Evolutionary conservation across 2,329 filamentous ascomycete species (phyloP), one percentile per base, ranked within the genome.

Genomic region (Penicillium sp.): DNA sequence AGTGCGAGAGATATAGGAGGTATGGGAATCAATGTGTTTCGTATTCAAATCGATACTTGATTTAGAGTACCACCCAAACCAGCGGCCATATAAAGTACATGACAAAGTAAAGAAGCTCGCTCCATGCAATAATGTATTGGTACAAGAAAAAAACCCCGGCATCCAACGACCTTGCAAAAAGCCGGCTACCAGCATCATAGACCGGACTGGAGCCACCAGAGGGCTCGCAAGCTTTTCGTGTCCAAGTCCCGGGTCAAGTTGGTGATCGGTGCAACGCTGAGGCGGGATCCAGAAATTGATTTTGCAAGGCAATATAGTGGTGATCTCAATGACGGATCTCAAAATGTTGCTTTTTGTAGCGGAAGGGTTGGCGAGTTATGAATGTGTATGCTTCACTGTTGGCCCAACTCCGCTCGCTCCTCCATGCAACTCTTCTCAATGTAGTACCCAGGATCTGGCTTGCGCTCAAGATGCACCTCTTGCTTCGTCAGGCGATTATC

Each of bases 401-500:
- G 47, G 35, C 41, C 37, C 32, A 45, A 54, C 30, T 62, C 54
- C 16, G 52, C 48, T 25, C 42, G 51, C 27, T 55, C 56, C 20
- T 50, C 38, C 11, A 23, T 25, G 29, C 22, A 17, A 17, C 41
- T 62, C 59, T 65, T 81, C 74, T 95, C 86, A 43, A 94, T 60
- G 54, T 80, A 90, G 57, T 88, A 95, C 1, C 89, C 89, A 1
- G 74, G 71, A 44, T 90, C 85, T 2, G 88, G 87, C 64, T 75
- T 79, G 63, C 89, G 70, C 66, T 77, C 72, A 35, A 74, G 76
- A 67, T 79, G 80, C 57, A 94, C 74, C 70, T 94, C 77, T 39
- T 68, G 65, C 59, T 79, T 77, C 6, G 73, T 81, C 66, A 86
- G 61, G 20, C 74, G 64, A 45, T 68, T 62, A 22, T 81, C 79